Evolutionary conservation across 306 rosid species (phyloP), one percentile per base, ranked within the genome.

Genomic region (Arachis stenosperma): DNA sequence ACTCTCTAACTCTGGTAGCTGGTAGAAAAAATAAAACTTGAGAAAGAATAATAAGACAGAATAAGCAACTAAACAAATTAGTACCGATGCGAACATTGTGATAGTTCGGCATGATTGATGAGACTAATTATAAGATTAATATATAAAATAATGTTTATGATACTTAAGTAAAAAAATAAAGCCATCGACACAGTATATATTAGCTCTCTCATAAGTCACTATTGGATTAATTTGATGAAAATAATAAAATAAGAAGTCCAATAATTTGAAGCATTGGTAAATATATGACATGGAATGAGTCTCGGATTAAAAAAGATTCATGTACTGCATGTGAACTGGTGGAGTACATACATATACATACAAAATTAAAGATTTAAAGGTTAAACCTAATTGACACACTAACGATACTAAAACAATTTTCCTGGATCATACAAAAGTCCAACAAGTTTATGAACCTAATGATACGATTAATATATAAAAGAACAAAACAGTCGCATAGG

Each of bases 321-420:
- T 73, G 79, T 44, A 70, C 54, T 67, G 83, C 83, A 73, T 78
- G 79, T 74, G 79, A 79, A 66, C 27, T 73, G 2, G 46, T 27
- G 17, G 51, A 15, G 65, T 73, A 67, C 51, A 69, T 15, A 41
- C 3, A 6, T 51, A 43, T 44, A 44, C 52, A 13, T 47, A 2
- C 52, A 13, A 9, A 10, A 22, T 22, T 22, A 22, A 22, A 22
- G 27, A 22, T 22, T 47, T 33, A 12, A 71, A 63, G 43, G 8
- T 7, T 52, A n/a, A 41, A 12, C 65, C 43, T 33, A 62, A 61
- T 61, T 9, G 51, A 62, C 65, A 8, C 52, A 43, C 47, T 40
- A 72, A 65, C 41, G 42, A 66, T 46, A 73, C 14, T 46, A 48
- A 48, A 69, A 50, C 50, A 61, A 61, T 62, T 62, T 70, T 22